Conservation (phyloP, 768 basidiomycete genomes). For the Xerocomellus intermedius region DNA sequence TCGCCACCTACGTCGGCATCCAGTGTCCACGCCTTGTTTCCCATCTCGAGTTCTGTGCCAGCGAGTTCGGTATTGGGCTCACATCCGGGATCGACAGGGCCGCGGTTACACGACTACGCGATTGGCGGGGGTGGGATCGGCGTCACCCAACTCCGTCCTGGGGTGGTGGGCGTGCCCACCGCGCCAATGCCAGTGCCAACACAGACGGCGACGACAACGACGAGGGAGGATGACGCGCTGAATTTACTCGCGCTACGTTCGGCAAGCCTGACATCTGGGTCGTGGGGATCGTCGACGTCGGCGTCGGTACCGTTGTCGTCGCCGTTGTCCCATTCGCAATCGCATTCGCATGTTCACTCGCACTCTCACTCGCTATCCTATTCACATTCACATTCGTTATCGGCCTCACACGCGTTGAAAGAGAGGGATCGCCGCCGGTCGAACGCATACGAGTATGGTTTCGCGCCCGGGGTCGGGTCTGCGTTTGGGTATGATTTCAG, state of each 20-base stretch:
- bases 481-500: neutral
- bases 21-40: slow-evolving; percentile 16
- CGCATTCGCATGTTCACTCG: neutral
- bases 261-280: slow-evolving; percentile 2
- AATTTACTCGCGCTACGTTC: slow-evolving; percentile 25
- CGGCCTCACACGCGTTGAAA: neutral
- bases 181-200: neutral
- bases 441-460: slow-evolving; percentile 15
- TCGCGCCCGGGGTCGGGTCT: neutral
- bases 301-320: slow-evolving; percentile 22
- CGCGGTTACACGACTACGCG: slow-evolving; percentile 66
- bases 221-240: slow-evolving; percentile 26
- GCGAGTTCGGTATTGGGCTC: slow-evolving; percentile 14
- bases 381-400: neutral
- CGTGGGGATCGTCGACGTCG: neutral
- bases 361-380: slow-evolving; percentile 1
- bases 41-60: slow-evolving; percentile 56
- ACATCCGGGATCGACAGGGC: slow-evolving; percentile 36
- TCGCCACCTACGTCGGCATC: slow-evolving; percentile 8
- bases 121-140: slow-evolving; percentile 36
- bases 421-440: slow-evolving; percentile 12
- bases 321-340: neutral
- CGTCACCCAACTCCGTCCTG: slow-evolving; percentile 61
- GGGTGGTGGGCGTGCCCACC: slow-evolving; percentile 42
- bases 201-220: neutral